A percentile compares a stretch with the other conserved stretches of the same genome.
Conservation (phyloP, 495 filamentous ascomycete genomes). For the Penicillium turbatum region DNA sequence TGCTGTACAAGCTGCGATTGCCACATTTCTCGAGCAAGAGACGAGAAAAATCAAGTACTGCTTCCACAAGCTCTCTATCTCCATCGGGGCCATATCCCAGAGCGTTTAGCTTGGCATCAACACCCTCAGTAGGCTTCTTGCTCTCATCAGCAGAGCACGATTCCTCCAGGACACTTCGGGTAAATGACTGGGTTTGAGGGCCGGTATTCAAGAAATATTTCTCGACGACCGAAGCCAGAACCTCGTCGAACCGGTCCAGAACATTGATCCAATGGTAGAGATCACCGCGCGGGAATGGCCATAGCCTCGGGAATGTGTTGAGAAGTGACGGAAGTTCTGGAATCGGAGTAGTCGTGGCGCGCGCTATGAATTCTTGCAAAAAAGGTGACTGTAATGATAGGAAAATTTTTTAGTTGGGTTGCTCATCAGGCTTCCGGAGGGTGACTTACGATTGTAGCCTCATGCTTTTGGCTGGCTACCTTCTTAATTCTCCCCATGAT, state of each 20-base stretch:
- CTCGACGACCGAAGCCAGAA: constrained; percentile 74
- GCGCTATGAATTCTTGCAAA: constrained; percentile 70
- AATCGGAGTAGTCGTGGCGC: constrained; percentile 63
- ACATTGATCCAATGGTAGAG: constrained; percentile 97
- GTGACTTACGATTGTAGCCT: constrained; percentile 80
- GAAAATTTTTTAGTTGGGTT: constrained; percentile 29
- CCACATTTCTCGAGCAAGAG: constrained; percentile 91
- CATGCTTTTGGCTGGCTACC: constrained; percentile 84
- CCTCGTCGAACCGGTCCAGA: constrained; percentile 87
- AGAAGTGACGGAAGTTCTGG: constrained; percentile 73
- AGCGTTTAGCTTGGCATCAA: constrained; percentile 50
- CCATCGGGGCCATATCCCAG: constrained; percentile 66
- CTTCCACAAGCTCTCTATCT: constrained; percentile 73
- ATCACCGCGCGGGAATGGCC: constrained; percentile 96
- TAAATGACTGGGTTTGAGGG: constrained; percentile 73
- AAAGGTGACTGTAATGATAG: constrained; percentile 67
- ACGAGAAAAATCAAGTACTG: constrained; percentile 76
- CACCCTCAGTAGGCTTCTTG: constrained; percentile 39
- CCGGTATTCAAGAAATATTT: constrained; percentile 78
- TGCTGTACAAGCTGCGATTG: constrained; percentile 92
- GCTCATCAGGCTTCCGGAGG: constrained; percentile 9
- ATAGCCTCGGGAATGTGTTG: constrained; percentile 73
- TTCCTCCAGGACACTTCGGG: constrained; percentile 56
- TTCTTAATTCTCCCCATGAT: constrained; percentile 97
- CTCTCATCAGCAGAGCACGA: constrained; percentile 43